Evolutionary conservation across 129 eudicot genomes (phyloP), one percentile per base, ranked within the genome.

Genomic region (Arctium lappa): DNA sequence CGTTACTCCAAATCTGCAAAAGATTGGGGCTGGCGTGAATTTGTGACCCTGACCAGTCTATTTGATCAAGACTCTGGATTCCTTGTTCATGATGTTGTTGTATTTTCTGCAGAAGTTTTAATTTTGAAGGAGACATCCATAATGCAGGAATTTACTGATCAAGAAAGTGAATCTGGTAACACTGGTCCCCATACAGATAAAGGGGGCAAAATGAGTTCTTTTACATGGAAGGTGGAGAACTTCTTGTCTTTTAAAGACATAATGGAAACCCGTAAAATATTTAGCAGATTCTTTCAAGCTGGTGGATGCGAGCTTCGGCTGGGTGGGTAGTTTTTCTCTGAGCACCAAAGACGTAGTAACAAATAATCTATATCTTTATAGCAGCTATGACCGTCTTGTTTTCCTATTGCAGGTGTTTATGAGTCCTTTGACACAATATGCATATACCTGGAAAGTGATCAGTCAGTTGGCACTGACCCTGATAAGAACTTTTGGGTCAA

Each of bases 1-100:
- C 98, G 99, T 31, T 93, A 93, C 85, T 95, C 99, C n/a, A 95
- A 95, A 85, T 91, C 99, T 42, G 99, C 99, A 66, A 95, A 95
- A 76, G 99, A 95, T 87, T 95, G 98, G 99, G 99, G 99, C 39
- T 95, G 99, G 99, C 99, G 98, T 75, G 99, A 95, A 85, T 95
- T 95, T 86, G 95, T 95, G 81, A 95, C 99, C 18, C 95, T 95
- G 53, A 95, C 98, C 50, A 95, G 97, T 83, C 95, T 95, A 69
- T 95, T 93, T 86, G 97, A 93, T 88, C 99, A 95, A 90, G 99
- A 95, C 86, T 93, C 98, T 50, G 99, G 98, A 80, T 95, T 90
- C 82, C 93, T 95, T 72, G 94, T 93, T 79, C 91, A 90, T 80
- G 99, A 95, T 81, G 87, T 86, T 87, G 98, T 95, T 79, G 81